Evolutionary conservation across 2,329 filamentous ascomycete species (phyloP).

Genomic region (Claviceps purpurea): DNA sequence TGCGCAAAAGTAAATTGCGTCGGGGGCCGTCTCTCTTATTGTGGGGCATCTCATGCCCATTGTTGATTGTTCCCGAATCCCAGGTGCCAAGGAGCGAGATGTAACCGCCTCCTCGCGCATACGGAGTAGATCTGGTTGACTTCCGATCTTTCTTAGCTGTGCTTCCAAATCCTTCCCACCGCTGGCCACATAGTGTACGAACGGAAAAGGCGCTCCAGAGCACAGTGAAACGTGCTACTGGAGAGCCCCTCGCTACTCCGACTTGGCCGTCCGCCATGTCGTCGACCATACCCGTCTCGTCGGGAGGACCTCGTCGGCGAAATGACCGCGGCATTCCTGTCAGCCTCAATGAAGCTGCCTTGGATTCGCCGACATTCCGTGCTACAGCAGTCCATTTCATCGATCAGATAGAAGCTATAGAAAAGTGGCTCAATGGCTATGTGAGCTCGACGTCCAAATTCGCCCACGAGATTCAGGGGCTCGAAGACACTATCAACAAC

Average conservation of each 20-base stretch:
- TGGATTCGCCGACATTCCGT: slow-evolving; percentile 93
- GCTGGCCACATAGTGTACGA: background rate
- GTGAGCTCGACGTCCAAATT: slow-evolving; percentile 40
- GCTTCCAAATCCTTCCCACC: background rate
- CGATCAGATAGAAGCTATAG: slow-evolving; percentile 82
- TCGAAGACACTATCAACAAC: slow-evolving; percentile 67
- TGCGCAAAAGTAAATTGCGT: too few species aligned
- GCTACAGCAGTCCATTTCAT: slow-evolving; percentile 74
- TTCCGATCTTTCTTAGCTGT: background rate
- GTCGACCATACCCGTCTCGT: slow-evolving; percentile 5
- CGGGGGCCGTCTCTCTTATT: too few species aligned
- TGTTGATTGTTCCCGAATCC: background rate
- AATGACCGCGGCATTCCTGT: slow-evolving; percentile 49
- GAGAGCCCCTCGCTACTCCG: background rate
- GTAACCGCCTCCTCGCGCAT: background rate
- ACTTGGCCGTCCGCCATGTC: slow-evolving; percentile 9
- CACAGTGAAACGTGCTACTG: slow-evolving; percentile 3
- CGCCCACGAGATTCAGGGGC: slow-evolving; percentile 48
- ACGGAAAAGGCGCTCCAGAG: background rate
- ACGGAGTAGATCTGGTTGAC: background rate
- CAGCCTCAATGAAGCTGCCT: slow-evolving; percentile 80
- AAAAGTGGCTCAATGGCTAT: slow-evolving; percentile 72
- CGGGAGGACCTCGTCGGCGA: slow-evolving; percentile 7
- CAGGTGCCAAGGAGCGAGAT: background rate
- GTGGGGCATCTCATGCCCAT: background rate